These are phyloP conservation scores for Penicillium cataractarum DNA, from an alignment of 495 filamentous ascomycete genomes.

Conservation along the genomic window DNA sequence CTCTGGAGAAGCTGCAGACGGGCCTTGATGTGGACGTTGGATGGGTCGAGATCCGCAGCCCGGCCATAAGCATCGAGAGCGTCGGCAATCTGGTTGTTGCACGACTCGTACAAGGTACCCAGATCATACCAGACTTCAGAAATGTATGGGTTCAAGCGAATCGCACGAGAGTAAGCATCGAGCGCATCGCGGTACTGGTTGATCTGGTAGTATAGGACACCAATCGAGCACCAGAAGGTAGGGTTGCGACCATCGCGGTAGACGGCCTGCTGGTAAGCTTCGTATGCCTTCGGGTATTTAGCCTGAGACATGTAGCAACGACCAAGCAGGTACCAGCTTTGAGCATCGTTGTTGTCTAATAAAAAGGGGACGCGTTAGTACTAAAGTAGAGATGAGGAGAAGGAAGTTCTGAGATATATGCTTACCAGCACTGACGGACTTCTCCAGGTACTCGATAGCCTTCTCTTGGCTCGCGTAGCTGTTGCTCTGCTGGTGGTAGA, in stretches of 20 bases:
- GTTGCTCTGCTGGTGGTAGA: constrained; percentile 93
- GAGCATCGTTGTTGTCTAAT: constrained; percentile 86
- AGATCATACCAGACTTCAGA: constrained; percentile 99
- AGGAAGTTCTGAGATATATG: neutral
- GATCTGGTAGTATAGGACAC: constrained; percentile 99
- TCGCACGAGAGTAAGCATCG: constrained; percentile 97
- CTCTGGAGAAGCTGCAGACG: constrained; percentile 84
- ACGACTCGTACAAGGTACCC: constrained; percentile 97
- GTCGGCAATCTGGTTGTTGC: constrained; percentile 98
- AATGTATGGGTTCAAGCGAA: constrained; percentile 97
- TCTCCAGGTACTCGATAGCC: constrained; percentile 96
- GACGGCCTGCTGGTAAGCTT: constrained; percentile 98
- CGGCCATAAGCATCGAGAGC: constrained; percentile 94
- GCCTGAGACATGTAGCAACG: constrained; percentile 99
- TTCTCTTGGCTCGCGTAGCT: constrained; percentile 89
- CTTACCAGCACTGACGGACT: constrained; percentile 92
- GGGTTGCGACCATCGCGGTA: constrained; percentile 98
- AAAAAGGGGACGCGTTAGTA: neutral
- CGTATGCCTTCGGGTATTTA: constrained; percentile 98
- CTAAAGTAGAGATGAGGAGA: neutral
- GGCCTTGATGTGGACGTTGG: constrained; percentile 95
- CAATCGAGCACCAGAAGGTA: constrained; percentile 99
- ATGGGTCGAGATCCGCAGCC: constrained; percentile 90
- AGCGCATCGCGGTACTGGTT: constrained; percentile 99
- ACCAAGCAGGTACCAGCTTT: constrained; percentile 98